Base-by-base conservation (phyloP, 257 asterid genomes). In the Linaria vulgaris region DNA sequence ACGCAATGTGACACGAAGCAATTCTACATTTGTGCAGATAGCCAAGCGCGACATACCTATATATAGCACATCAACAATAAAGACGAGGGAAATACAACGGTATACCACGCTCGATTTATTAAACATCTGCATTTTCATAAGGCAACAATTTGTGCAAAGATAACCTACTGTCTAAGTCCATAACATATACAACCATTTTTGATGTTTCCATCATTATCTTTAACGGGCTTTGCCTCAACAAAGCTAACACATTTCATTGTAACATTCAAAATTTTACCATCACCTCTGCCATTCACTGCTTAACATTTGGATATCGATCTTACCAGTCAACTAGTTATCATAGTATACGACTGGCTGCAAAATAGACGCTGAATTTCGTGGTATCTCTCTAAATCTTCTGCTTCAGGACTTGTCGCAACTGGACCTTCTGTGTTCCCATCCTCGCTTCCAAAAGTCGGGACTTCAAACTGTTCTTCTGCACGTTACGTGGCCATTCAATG, bases 401-500 rank as follows among this genome's bases (percentile, higher is more conserved):
- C 80, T 86, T 81, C 67, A 84, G 63, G 41, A 79, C 95, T 56
- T 86, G 91, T 50, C 84, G 80, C 65, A 82, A 68, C 79, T 84
- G 95, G 72, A 78, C 51, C 74, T 84, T 86, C 41, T 78, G 84
- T 47, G 78, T 78, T 39, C 78, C 87, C 73, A 69, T 76, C 73
- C 85, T 78, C 3, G 95, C 95, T 56, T 84, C 85, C 78, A 86
- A 45, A 41, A 86, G 84, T 53, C 81, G 74, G 0, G 88, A 63
- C 78, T 86, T 86, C 73, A 84, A 73, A 60, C 87, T 86, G 52
- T 78, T 58, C 72, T 80, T 82, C 48, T 81, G 88, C 12, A 68
- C 74, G 15, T 66, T 64, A 5, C 81, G 77, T 13, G 91, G 84
- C 88, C 90, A 84, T 22, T 86, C 91, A 5, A 83, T 84, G 76